These are phyloP conservation scores for Zasmidium citrigriseum DNA, from an alignment of 2,329 filamentous ascomycete genomes.

Conservation along the genomic window DNA sequence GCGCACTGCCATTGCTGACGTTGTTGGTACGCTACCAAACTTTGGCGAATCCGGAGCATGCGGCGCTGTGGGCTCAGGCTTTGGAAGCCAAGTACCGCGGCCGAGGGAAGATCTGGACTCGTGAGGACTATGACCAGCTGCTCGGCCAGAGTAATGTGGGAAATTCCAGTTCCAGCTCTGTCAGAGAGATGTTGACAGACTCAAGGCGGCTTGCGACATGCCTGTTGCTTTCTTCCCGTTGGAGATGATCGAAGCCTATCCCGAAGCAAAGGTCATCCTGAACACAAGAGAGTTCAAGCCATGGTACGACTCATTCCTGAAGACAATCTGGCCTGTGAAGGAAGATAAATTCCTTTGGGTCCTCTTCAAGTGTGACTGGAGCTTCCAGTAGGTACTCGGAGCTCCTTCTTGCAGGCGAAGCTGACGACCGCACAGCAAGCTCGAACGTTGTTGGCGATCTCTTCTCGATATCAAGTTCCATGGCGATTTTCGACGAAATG, in stretches of 20 bases:
- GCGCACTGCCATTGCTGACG: no score
- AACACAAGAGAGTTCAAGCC: background rate
- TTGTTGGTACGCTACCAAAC: no score
- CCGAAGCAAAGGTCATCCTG: constrained; percentile 1
- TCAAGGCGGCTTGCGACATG: constrained; percentile 9
- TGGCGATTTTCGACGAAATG: background rate
- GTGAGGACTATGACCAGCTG: constrained; percentile 1
- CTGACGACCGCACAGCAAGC: background rate
- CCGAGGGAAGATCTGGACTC: background rate
- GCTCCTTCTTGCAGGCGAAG: background rate
- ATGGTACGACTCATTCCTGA: constrained; percentile 4
- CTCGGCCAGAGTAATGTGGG: constrained; percentile 25
- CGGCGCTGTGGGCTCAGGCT: no score
- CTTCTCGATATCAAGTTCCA: background rate
- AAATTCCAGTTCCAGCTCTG: background rate
- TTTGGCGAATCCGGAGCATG: no score
- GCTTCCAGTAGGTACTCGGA: no score
- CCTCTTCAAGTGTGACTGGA: background rate
- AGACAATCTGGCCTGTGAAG: background rate
- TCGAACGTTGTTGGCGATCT: constrained; percentile 1
- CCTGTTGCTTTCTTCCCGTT: constrained; percentile 15
- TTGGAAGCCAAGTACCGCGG: constrained; percentile 1
- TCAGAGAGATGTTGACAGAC: background rate
- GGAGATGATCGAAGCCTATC: background rate
- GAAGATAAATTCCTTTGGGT: background rate